Base-by-base conservation (phyloP, 768 basidiomycete species). In the Mycena amicta region DNA sequence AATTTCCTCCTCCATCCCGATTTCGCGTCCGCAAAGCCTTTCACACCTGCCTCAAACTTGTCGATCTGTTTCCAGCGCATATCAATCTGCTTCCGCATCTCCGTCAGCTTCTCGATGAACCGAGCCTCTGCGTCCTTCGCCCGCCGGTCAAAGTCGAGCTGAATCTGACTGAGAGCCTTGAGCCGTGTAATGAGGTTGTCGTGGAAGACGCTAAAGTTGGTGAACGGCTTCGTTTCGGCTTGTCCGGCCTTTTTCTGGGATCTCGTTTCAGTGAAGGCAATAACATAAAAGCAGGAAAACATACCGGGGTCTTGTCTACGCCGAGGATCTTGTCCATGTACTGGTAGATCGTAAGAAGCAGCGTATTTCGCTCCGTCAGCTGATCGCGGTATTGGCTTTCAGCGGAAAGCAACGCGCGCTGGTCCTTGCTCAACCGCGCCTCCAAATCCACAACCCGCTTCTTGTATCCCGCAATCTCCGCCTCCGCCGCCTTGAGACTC, bases 281-380 rank as follows among this genome's bases (percentile, higher is more conserved):
- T 53, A 12, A 53, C 20, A n/a, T 5, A 25, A n/a, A 52, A 45
- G 55, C n/a, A 55, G 15, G 27, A 54, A 31, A 20, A 78, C 89
- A 64, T 64, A 93, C 90, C 37, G 89, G 86, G 0, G 88, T 89
- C 78, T 89, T 92, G 68, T 94, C 92, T 22, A 92, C 88, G 1
- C 94, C 94, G 18, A 95, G 78, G 63, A 97, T 93, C 77, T 90
- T 92, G 66, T 97, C 95, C 80, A 96, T 83, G 69, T 95, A 95
- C 74, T 97, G 94, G 71, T 93, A 97, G 26, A 97, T 92, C 6
- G 93, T 93, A 65, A 97, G 77, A 53, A 98, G 75, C 28, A 98
- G 78, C 25, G 93, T 95, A 70, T 95, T 97, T 55, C 94, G 80
- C 77, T 98, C 96, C 18, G 93, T 94, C 30, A 96, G 72, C 74